phyloP scores from a whole-genome alignment of 805 yeast genomes.

The Maudiozyma turicensis region DNA sequence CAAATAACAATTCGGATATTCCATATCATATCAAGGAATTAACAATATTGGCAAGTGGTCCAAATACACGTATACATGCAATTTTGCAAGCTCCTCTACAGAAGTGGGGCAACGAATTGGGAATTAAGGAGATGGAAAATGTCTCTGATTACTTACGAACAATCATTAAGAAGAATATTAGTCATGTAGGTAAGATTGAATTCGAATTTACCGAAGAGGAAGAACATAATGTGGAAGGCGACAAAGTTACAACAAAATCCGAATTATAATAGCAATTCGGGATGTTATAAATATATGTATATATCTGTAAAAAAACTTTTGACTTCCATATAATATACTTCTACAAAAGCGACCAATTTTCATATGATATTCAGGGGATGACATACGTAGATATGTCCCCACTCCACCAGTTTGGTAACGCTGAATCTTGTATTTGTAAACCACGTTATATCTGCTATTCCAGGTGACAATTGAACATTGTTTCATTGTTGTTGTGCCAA shows the following conservation, averaged over 20 bases:
- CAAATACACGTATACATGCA: conserved; percentile 36
- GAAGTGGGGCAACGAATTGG: conserved; percentile 37
- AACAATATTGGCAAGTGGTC: conserved; percentile 47
- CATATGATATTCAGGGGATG: too few species aligned
- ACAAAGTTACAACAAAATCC: background rate
- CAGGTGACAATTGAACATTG: too few species aligned
- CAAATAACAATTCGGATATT: conserved; percentile 34
- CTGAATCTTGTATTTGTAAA: too few species aligned
- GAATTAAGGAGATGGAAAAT: conserved; percentile 33
- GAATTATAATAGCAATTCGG: too few species aligned
- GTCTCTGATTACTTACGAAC: conserved; percentile 31
- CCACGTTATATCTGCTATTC: too few species aligned
- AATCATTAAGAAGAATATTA: conserved; percentile 31
- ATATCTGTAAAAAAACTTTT: background rate
- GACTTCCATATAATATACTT: too few species aligned
- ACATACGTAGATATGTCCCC: too few species aligned
- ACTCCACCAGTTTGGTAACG: too few species aligned
- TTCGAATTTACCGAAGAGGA: conserved; percentile 30
- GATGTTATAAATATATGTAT: background rate
- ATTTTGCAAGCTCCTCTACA: conserved; percentile 34
- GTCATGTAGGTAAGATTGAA: conserved; percentile 35
- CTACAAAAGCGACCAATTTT: too few species aligned
- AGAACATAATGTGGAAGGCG: background rate
- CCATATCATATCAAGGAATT: conserved; percentile 34
- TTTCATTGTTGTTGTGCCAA: too few species aligned